Percentiles rank a stretch among this genome's conserved stretches.
Evolutionary conservation across 192 early-diverging fungal genomes (phyloP).

Genomic region (Coemansia sp.): DNA sequence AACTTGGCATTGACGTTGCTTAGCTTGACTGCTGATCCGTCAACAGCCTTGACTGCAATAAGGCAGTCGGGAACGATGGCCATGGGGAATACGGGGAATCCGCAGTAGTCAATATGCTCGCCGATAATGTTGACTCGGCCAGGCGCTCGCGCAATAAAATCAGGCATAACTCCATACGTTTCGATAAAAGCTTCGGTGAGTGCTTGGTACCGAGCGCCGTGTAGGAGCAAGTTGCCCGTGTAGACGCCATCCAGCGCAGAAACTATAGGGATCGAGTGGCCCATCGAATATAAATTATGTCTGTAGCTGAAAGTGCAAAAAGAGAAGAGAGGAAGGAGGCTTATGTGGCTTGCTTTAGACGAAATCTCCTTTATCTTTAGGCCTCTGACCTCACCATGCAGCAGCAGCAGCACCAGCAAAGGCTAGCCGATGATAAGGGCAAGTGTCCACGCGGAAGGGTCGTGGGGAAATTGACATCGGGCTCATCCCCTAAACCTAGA

Average conservation of each 20-base stretch:
- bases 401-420: background rate
- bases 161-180: constrained; percentile 61
- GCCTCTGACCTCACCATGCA: background rate
- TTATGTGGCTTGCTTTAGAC: background rate
- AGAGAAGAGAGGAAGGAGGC: background rate
- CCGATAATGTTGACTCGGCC: constrained; percentile 98
- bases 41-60: constrained; percentile 23
- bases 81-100: constrained; percentile 95
- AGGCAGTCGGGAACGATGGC: constrained; percentile 74
- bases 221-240: constrained; percentile 11
- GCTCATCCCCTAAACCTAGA: background rate
- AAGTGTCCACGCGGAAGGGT: background rate
- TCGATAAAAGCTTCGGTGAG: constrained; percentile 60
- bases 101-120: constrained; percentile 97
- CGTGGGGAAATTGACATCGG: background rate
- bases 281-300: background rate
- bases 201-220: constrained; percentile 18
- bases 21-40: constrained; percentile 15
- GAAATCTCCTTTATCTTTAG: background rate
- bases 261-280: constrained; percentile 12
- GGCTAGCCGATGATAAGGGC: background rate
- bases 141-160: constrained; percentile 86
- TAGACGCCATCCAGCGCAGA: constrained; percentile 21
- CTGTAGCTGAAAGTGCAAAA: background rate
- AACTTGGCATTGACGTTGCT: constrained; percentile 20